A percentile compares a stretch with the other conserved stretches of the same genome.
Evolutionary conservation across 1,284 basidiomycete genomes (phyloP).

Genomic region (Afroboletus lepidellus): DNA sequence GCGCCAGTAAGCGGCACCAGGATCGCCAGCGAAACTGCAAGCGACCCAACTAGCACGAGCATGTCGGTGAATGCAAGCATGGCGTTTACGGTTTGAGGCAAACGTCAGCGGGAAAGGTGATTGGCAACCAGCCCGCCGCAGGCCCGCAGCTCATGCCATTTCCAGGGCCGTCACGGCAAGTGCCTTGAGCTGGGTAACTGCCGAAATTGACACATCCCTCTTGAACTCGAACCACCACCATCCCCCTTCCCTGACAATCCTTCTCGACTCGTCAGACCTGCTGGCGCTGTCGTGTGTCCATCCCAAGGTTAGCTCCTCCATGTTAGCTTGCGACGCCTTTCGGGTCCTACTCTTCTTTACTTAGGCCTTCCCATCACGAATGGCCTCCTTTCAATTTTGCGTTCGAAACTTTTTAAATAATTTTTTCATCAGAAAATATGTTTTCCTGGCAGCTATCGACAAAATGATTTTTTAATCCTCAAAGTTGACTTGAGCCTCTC

Average conservation of each 20-base stretch:
- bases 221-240: slow-evolving; percentile 42
- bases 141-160: slow-evolving; percentile 9
- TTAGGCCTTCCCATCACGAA: background rate
- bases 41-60: slow-evolving; percentile 47
- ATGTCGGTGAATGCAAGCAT: slow-evolving; percentile 42
- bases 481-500: background rate
- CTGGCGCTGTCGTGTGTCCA: background rate
- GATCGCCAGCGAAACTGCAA: slow-evolving; percentile 51
- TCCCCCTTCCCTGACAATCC: slow-evolving; percentile 12
- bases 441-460: background rate
- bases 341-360: background rate
- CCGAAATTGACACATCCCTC: slow-evolving; percentile 26
- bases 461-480: background rate
- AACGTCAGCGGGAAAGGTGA: background rate
- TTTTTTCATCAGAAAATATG: background rate
- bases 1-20: slow-evolving; percentile 67
- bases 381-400: too few relatives aligned
- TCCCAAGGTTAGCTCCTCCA: slow-evolving; percentile 1
- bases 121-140: background rate
- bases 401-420: too few relatives aligned
- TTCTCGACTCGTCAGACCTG: background rate
- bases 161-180: slow-evolving; percentile 26
- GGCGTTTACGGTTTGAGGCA: slow-evolving; percentile 16
- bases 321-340: background rate
- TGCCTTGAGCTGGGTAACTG: slow-evolving; percentile 25